Base-by-base conservation (phyloP, 192 early-diverging fungal species). In the Linnemannia zychae region DNA sequence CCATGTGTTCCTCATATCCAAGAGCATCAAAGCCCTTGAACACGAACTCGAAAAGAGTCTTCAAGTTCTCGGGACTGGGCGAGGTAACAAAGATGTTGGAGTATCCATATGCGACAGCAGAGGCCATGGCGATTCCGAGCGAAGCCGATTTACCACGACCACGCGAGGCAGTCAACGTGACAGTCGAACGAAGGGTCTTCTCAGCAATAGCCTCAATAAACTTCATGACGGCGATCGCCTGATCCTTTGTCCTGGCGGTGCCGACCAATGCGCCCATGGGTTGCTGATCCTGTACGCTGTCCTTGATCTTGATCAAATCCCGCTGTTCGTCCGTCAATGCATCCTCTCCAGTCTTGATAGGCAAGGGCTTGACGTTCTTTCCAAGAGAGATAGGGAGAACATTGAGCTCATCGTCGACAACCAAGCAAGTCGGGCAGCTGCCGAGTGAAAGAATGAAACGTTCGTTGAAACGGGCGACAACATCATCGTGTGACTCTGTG, bases 1-100 rank as follows among this genome's bases (percentile, higher is more conserved):
- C 98, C 86, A 98, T 90, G 87, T 99, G 98, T 87, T 99, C 98
- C 79, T 98, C 96, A 82, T 98, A 99, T n/a, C 96, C 95, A 68
- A 99, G 92, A 28, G 97, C 97, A 87, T 99, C 98, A 78, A 99
- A 98, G 22, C 96, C 97, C 88, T 97, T 97, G 91, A 99, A 98
- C 9, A 99, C 91, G 90, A 99, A 99, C 90, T 98, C 96, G 79
- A 99, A 99, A 46, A 99, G 90, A 9, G 98, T 99, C 84, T 98
- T 98, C 84, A 99, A 94, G 84, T 99, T 99, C 87, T 99, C 98
- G 36, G 98, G 98, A 72, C 93, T 94, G 34, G 98, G 98, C 20
- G 97, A 98, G 2, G 98, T 98, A 79, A 99, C 96, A 90, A 99
- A 99, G 77, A 99, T 98, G 88, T 99, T 99, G 74, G 96, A 97